Percentiles rank a stretch among this genome's conserved stretches.
Conservation (phyloP, 306 rosid species). For the Mucuna pruriens region DNA sequence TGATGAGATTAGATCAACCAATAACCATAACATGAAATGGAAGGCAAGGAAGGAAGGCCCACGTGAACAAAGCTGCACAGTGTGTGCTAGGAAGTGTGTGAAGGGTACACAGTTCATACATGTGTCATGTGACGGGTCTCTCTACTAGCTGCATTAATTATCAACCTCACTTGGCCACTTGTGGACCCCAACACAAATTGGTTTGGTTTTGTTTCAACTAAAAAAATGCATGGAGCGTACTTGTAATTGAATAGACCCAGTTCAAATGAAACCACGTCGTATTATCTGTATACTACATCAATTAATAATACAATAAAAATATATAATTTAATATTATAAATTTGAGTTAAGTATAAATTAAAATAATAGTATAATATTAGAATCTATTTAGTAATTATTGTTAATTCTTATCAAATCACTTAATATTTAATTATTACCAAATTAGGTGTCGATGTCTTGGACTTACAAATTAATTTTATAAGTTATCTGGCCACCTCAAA, state of each 20-base stretch:
- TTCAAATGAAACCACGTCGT: background rate
- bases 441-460: too few species aligned
- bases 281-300: too few species aligned
- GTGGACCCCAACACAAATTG: conserved; percentile 44
- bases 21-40: background rate
- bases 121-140: conserved; percentile 16
- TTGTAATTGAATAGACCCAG: background rate
- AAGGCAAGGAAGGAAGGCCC: conserved; percentile 39
- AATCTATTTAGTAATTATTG: too few species aligned
- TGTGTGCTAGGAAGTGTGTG: background rate
- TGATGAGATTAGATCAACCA: conserved; percentile 31
- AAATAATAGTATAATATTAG: too few species aligned
- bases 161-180: conserved; percentile 36
- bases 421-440: too few species aligned
- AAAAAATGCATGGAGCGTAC: background rate
- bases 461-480: too few species aligned
- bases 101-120: background rate
- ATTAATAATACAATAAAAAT: too few species aligned
- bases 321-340: too few species aligned
- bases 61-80: conserved; percentile 35
- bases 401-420: too few species aligned
- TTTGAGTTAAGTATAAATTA: too few species aligned
- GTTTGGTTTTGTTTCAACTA: background rate
- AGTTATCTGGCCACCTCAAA: too few species aligned
- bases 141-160: conserved; percentile 27